A percentile compares a stretch with the other conserved stretches of the same genome.
Conservation (phyloP, 2,329 filamentous ascomycete species). For the Talaromyces marneffei region DNA sequence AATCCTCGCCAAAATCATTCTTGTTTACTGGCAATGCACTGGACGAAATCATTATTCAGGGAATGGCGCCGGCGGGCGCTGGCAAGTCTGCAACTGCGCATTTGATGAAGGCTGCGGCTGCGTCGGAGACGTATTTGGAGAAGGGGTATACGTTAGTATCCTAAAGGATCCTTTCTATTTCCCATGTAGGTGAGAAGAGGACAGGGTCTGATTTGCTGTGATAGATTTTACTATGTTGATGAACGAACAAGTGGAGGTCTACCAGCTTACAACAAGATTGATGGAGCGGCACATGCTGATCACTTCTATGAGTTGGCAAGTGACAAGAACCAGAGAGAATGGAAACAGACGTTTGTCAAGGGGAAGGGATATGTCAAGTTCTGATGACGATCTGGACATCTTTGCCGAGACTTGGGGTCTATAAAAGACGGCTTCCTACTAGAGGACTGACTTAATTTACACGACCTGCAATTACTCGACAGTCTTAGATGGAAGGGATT, state of each 20-base stretch:
- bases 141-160: neutral
- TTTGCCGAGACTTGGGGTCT: neutral
- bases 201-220: neutral
- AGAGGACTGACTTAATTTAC: too few species aligned
- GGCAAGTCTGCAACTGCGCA: neutral
- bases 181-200: neutral
- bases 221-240: slow-evolving; percentile 1
- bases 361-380: neutral
- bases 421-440: neutral
- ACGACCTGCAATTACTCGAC: too few species aligned
- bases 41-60: neutral
- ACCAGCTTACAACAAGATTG: neutral
- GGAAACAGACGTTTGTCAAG: slow-evolving; percentile 9
- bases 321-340: slow-evolving; percentile 1
- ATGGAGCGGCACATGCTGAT: slow-evolving; percentile 1
- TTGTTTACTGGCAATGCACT: neutral
- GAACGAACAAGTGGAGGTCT: neutral
- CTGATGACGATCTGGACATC: too few species aligned
- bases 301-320: neutral
- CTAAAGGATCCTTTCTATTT: neutral
- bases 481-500: too few species aligned
- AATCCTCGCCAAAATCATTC: neutral
- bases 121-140: neutral
- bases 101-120: neutral
- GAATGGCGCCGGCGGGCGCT: neutral